phyloP scores from a whole-genome alignment of 345 rosid species.

The Cardiospermum halicacabum region DNA sequence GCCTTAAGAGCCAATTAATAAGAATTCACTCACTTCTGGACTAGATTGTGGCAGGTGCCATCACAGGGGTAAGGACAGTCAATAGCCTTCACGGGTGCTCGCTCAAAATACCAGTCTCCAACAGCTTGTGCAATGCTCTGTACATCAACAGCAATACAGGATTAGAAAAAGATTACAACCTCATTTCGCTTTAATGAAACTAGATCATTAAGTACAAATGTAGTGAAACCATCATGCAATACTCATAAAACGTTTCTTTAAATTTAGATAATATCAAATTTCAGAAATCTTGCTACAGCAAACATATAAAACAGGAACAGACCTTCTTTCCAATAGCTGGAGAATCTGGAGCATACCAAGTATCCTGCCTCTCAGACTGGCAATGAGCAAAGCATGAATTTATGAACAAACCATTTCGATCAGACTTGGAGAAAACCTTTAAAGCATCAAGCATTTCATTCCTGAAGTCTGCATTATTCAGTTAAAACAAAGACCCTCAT shows the following conservation, averaged over 20 bases:
- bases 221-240: neutral
- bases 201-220: neutral
- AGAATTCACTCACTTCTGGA: conserved; percentile 55
- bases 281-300: neutral
- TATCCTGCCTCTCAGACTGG: conserved; percentile 81
- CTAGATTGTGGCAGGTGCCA: conserved; percentile 72
- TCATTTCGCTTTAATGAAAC: neutral
- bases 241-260: neutral
- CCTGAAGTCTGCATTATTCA: conserved; percentile 56
- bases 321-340: conserved; percentile 61
- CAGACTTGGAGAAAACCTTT: conserved; percentile 40
- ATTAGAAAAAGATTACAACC: neutral
- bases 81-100: conserved; percentile 40
- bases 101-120: conserved; percentile 88
- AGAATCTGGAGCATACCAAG: conserved; percentile 82
- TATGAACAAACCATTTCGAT: conserved; percentile 67
- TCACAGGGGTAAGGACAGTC: conserved; percentile 90
- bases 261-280: neutral
- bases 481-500: conserved; percentile 13
- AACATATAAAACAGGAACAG: conserved; percentile 13
- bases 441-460: conserved; percentile 57
- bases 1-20: conserved; percentile 12
- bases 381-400: conserved; percentile 95
- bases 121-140: conserved; percentile 81
- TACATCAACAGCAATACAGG: conserved; percentile 16